These are phyloP conservation scores for Pinguiococcus pyrenoidosus DNA, from an alignment of 108 stramenopile species.

Conservation along the genomic window DNA sequence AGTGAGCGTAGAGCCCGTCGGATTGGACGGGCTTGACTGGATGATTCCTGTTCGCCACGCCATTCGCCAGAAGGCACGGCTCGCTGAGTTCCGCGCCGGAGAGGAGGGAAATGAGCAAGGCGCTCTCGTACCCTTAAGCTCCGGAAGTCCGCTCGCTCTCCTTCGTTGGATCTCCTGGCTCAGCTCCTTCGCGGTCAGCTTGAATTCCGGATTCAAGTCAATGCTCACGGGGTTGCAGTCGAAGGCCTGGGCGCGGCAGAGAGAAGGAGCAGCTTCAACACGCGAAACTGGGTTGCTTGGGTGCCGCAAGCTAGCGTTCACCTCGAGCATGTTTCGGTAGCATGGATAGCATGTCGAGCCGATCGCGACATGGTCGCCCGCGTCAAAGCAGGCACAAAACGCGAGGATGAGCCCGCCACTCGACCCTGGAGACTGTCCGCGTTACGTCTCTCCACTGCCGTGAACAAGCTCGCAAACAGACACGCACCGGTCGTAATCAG, in stretches of 20 bases:
- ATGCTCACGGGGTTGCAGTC: constrained; percentile 53
- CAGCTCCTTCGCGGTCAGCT: constrained; percentile 63
- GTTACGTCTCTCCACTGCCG: too few relatives aligned
- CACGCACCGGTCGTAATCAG: constrained; percentile 73
- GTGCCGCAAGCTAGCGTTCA: too few relatives aligned
- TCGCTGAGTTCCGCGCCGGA: too few relatives aligned
- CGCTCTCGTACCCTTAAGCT: too few relatives aligned
- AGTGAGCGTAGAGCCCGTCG: constrained; percentile 70
- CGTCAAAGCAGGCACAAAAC: constrained; percentile 70
- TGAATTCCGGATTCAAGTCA: constrained; percentile 55
- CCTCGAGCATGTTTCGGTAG: constrained; percentile 71
- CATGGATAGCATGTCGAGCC: constrained; percentile 73
- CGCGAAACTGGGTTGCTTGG: too few relatives aligned
- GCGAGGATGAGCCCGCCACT: constrained; percentile 72
- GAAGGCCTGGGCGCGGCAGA: too few relatives aligned
- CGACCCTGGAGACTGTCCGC: too few relatives aligned
- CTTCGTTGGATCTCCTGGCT: constrained; percentile 37
- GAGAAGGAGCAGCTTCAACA: too few relatives aligned
- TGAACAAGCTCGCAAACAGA: too few relatives aligned
- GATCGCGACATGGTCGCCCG: constrained; percentile 62
- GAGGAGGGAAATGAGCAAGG: too few relatives aligned
- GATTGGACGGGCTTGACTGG: constrained; percentile 63
- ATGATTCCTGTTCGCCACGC: too few relatives aligned
- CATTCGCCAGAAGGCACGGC: too few relatives aligned
- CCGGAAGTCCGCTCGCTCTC: constrained; percentile 15